Conservation (phyloP, 345 rosid genomes). For the Viola odorata region DNA sequence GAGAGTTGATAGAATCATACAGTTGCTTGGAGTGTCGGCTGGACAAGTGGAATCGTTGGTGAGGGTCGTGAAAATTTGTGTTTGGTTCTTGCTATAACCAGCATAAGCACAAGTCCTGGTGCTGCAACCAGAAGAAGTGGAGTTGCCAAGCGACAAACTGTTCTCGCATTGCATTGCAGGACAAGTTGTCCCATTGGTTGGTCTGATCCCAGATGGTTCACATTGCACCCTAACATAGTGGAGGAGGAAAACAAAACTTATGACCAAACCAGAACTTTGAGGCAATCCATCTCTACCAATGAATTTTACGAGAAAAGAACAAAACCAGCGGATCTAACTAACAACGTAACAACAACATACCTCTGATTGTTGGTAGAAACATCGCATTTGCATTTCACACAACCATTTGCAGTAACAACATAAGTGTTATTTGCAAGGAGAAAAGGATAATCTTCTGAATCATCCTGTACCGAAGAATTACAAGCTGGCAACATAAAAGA, state of each 20-base stretch:
- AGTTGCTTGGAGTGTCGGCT: slow-evolving; percentile 24
- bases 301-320: neutral
- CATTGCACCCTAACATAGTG: slow-evolving; percentile 52
- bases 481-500: slow-evolving; percentile 46
- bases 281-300: neutral
- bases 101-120: slow-evolving; percentile 55
- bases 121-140: slow-evolving; percentile 33
- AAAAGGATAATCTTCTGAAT: slow-evolving; percentile 43
- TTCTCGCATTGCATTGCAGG: slow-evolving; percentile 46
- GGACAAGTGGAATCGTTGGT: slow-evolving; percentile 35
- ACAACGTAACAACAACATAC: slow-evolving; percentile 30
- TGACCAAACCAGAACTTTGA: neutral
- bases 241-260: slow-evolving; percentile 10
- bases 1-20: neutral
- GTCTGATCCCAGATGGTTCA: slow-evolving; percentile 36
- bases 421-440: slow-evolving; percentile 51
- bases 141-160: slow-evolving; percentile 31
- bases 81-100: slow-evolving; percentile 38
- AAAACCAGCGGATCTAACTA: neutral
- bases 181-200: slow-evolving; percentile 38
- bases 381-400: slow-evolving; percentile 57
- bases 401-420: slow-evolving; percentile 48
- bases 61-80: slow-evolving; percentile 34
- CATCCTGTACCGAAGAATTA: slow-evolving; percentile 40
- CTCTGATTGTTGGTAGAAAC: slow-evolving; percentile 52